Evolutionary conservation across 495 filamentous ascomycete genomes (phyloP), one percentile per base, ranked within the genome.

Genomic region (Neurospora sp.): DNA sequence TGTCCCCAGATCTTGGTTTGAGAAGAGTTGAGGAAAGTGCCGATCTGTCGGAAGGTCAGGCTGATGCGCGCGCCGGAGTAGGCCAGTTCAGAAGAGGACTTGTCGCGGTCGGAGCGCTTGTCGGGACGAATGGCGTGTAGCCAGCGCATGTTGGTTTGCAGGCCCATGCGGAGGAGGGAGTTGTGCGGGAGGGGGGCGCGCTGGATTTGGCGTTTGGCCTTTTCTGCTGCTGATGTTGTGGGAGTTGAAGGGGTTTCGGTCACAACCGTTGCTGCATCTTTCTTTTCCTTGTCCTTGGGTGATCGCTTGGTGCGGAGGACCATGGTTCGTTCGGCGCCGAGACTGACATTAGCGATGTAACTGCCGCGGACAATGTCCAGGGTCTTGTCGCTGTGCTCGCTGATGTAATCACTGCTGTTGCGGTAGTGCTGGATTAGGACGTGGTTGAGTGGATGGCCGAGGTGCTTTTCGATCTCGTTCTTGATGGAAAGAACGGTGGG

Each of bases 371-470:
- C 90, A 70, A 99, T 96, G 75, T 99, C 96, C 7, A 99, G 82
- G 0, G 95, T 97, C 82, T 99, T 99, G 78, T 99, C 96, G 39
- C 92, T 94, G 79, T 99, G 96, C 78, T 99, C 96, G 9, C 94
- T 97, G 73, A 99, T 99, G 75, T 92, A 91, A 80, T 99, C 96
- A n/a, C 90, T 87, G 22, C 96, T 94, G 75, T 88, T 86, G 10
- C 96, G 94, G 77, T 99, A 99, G 53, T 94, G 88, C 78, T 99
- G 96, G 41, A 98, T 95, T 16, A 99, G 85, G 10, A 91, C 94
- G 77, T 99, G 96, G 78, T 99, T 99, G 18, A 98, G 83, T 7
- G 91, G 86, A 78, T 98, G 96, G 7, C 91, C 88, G 6, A 97
- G 83, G 10, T 88, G 83, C 40, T 86, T 83, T 76, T 97, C 91